Base-by-base conservation (phyloP, 768 basidiomycete genomes). In the Pulveroboletus frians region DNA sequence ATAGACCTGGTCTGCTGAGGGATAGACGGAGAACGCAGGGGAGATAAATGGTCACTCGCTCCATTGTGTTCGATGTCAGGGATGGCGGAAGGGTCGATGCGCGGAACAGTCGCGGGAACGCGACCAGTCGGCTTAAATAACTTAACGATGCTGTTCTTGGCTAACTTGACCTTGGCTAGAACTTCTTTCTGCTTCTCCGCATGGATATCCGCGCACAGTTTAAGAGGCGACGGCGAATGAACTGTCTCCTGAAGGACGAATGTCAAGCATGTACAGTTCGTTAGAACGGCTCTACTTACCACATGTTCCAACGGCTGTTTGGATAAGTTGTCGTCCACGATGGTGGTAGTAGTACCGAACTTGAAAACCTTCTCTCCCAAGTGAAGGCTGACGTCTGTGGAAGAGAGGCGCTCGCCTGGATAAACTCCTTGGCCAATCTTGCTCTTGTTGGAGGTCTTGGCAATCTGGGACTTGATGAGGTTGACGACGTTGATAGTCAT, bases 401-500 rank as follows among this genome's bases (percentile, higher is more conserved):
- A 38, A 27, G 43, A 35, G 31, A 34, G 20, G 11, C 17, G 4
- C 14, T 31, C 32, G 37, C 31, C 21, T 18, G 17, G 23, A 36
- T 30, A 17, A 30, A 29, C 26, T 23, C 23, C 36, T 32, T 31
- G 45, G 27, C 30, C 15, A 21, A 31, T 32, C 46, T 44, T 49
- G 46, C 26, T 49, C 51, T 39, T 46, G 26, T 34, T 26, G 30
- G 49, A 31, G 46, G 38, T 34, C 42, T 39, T 52, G 40, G 14
- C n/a, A 20, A 36, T 10, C 36, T 36, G 53, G 38, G 37, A 39
- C 49, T 49, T 62, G 56, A 60, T 55, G 32, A 37, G 45, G 18
- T 53, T 56, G 35, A 18, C 15, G 11, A 52, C 10, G 23, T 43
- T 47, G 54, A 49, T 39, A 18, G 43, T 34, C 59, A 61, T 62